Evolutionary conservation across 495 filamentous ascomycete genomes (phyloP), one percentile per base, ranked within the genome.

Genomic region (Penicillium goetzii): DNA sequence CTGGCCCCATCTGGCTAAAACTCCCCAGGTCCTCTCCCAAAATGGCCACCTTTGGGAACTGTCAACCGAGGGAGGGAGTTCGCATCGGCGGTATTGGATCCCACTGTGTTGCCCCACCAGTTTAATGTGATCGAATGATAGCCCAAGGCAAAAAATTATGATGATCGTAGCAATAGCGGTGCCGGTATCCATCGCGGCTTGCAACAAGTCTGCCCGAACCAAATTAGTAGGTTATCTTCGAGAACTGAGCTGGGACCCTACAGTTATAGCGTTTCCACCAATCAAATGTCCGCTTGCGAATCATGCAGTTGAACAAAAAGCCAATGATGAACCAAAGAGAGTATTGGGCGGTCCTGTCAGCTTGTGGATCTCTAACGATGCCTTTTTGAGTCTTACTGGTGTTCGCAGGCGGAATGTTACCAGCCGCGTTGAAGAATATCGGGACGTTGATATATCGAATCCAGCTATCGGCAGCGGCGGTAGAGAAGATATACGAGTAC

Each of bases 221-320:
- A n/a, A 19, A 28, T 26, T 49, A 49, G 23, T 26, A 25, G n/a
- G 4, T 5, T 23, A 21, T 26, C 45, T 15, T 14, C 11, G 26
- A 43, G 0, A 6, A 21, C 8, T 26, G 4, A 14, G 45, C 4
- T 26, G 11, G 11, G 23, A 49, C 26, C 25, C 15, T 15, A 49
- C 21, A 49, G 25, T 43, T 43, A n/a, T 43, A 43, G n/a, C 21
- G 45, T 49, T 49, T 49, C 25, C 23, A 49, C 21, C 45, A 49
- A 0, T 49, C 25, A 25, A 49, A 28, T 26, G 45, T 12, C 3
- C 45, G 25, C 23, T 49, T 49, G 14, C 45, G 45, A 14, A 28
- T 23, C 23, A 49, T 23, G 45, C 26, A 26, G 12, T 49, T 28
- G 23, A 49, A 28, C 45, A 49, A 9, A 25, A 49, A 49, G 21